Evolutionary conservation across 108 stramenopile species (phyloP).

Genomic region (Nitzschia sp.): DNA sequence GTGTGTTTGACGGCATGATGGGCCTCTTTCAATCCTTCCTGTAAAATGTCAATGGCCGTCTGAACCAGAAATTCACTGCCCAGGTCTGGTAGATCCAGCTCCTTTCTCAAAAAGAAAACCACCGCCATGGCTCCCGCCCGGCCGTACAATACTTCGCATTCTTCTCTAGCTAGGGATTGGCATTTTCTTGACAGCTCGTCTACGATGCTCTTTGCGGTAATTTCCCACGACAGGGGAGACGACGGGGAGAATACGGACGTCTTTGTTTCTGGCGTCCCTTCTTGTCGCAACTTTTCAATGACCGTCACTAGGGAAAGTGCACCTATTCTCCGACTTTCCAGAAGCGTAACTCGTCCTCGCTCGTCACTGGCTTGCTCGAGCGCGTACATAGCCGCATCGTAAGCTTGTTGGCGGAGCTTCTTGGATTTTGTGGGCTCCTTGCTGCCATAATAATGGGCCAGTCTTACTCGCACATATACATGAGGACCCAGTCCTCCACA

Average conservation of each 20-base stretch:
- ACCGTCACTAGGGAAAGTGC: conserved; percentile 21
- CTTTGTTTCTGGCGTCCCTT: background rate
- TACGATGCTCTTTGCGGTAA: background rate
- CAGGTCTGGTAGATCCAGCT: conserved; percentile 18
- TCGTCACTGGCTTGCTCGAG: conserved; percentile 1
- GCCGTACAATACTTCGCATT: conserved; percentile 54
- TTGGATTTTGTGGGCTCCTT: background rate
- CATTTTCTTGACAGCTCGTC: background rate
- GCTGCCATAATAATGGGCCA: conserved; percentile 6
- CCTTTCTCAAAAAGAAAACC: conserved; percentile 41
- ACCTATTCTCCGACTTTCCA: conserved; percentile 34
- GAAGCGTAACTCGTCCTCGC: conserved; percentile 21
- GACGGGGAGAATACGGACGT: background rate
- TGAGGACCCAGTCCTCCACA: conserved; percentile 34
- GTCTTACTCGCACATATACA: conserved; percentile 31
- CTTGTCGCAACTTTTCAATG: conserved; percentile 4
- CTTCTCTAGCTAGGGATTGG: background rate
- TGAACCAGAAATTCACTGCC: conserved; percentile 31
- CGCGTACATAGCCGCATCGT: background rate
- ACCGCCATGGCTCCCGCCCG: conserved; percentile 56
- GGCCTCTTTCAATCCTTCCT: conserved; percentile 42
- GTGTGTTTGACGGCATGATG: background rate
- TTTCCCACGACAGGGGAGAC: background rate
- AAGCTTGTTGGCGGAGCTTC: background rate
- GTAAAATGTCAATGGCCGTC: conserved; percentile 27